These are phyloP conservation scores for Pythium grandisporangium DNA, from an alignment of 352 stramenopile species.

Conservation along the genomic window DNA sequence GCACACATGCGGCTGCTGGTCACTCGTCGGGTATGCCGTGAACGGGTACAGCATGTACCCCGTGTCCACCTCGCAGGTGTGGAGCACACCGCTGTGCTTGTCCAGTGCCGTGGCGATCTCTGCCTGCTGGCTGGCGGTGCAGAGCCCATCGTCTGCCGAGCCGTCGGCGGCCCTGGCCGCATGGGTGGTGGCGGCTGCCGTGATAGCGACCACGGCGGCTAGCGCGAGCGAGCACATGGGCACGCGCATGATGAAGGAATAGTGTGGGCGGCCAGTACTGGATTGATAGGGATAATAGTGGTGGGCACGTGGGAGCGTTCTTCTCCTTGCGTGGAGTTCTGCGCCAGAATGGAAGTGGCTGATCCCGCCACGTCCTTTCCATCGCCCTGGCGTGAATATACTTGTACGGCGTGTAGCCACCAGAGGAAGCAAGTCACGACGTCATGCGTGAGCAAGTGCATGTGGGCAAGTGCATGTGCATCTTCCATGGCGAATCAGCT, in stretches of 20 bases:
- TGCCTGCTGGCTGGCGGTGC: constrained; percentile 6
- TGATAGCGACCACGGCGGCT: not conserved
- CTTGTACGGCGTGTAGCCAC: too few species aligned
- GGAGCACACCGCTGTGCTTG: constrained; percentile 9
- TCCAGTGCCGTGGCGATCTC: constrained; percentile 3
- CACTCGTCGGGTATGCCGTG: constrained; percentile 8
- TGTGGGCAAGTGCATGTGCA: too few species aligned
- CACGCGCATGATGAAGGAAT: not conserved
- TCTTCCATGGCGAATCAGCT: too few species aligned
- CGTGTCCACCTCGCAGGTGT: constrained; percentile 18
- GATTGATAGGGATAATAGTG: constrained; percentile 1
- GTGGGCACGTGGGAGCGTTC: too few species aligned
- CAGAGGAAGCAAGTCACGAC: too few species aligned
- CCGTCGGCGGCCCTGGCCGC: not conserved
- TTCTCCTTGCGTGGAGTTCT: too few species aligned
- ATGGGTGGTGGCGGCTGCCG: not conserved
- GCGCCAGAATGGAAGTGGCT: too few species aligned
- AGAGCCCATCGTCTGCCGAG: constrained; percentile 3
- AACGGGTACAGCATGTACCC: constrained; percentile 23
- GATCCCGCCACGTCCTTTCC: too few species aligned
- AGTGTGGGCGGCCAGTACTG: not conserved
- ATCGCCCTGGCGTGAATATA: too few species aligned
- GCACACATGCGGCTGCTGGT: constrained; percentile 18
- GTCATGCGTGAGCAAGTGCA: too few species aligned
- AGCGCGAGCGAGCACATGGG: not conserved